Evolutionary conservation across 371 early-diverging fungal species (phyloP).

Genomic region (Nosema granulosis): DNA sequence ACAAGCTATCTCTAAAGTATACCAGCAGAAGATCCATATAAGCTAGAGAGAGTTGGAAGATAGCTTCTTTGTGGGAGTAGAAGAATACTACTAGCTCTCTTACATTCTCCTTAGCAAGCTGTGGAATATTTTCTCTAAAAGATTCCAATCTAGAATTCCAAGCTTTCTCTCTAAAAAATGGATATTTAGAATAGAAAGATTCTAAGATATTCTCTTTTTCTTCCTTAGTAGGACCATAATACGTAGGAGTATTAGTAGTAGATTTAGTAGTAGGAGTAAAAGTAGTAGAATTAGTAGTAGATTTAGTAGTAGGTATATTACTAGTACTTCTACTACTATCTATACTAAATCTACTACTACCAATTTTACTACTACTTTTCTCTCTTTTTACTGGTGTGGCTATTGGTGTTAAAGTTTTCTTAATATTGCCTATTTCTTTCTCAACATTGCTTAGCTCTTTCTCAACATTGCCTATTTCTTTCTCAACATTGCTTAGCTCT

Average conservation of each 20-base stretch:
- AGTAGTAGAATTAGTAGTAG: not conserved
- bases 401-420: not conserved
- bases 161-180: constrained; percentile 24
- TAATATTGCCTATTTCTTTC: not conserved
- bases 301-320: not conserved
- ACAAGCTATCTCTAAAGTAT: not conserved
- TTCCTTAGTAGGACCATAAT: not conserved
- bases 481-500: not conserved
- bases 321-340: not conserved
- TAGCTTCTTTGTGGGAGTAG: constrained; percentile 2
- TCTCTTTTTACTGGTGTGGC: too few relatives aligned
- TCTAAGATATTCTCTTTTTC: constrained; percentile 10
- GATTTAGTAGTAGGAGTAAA: not conserved
- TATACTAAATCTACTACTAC: too few relatives aligned
- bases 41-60: not conserved
- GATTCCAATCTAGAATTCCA: constrained; percentile 38
- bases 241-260: too few relatives aligned
- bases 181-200: constrained; percentile 32
- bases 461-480: not conserved
- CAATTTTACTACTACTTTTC: too few relatives aligned
- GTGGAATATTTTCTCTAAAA: not conserved
- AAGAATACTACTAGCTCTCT: not conserved
- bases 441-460: not conserved
- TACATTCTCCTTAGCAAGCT: not conserved
- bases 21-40: not conserved